Conservation (phyloP, 495 filamentous ascomycete genomes). For the Penicillium odoratum region DNA sequence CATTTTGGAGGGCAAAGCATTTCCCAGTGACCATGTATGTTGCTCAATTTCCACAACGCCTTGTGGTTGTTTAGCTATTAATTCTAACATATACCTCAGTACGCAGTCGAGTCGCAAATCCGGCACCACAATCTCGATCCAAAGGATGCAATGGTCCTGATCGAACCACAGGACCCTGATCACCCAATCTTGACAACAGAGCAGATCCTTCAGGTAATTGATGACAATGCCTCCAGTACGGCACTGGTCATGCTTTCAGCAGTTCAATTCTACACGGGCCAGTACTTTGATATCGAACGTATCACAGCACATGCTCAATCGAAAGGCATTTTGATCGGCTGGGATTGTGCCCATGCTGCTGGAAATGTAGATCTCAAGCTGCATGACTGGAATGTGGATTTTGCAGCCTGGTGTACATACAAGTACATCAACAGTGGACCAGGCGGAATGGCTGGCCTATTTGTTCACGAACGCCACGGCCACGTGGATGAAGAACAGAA, state of each 20-base stretch:
- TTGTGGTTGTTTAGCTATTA: background rate
- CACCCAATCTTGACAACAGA: constrained; percentile 62
- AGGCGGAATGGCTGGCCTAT: constrained; percentile 81
- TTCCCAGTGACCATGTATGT: constrained; percentile 85
- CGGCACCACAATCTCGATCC: constrained; percentile 71
- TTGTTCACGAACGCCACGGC: constrained; percentile 79
- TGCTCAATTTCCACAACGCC: background rate
- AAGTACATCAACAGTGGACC: constrained; percentile 96
- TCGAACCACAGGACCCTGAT: constrained; percentile 60
- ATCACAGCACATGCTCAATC: constrained; percentile 82
- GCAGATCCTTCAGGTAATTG: constrained; percentile 74
- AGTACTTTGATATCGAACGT: constrained; percentile 79
- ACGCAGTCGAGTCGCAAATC: constrained; percentile 86
- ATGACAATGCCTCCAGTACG: constrained; percentile 70
- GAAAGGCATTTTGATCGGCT: constrained; percentile 77
- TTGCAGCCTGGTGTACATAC: constrained; percentile 96
- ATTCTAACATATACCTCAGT: constrained; percentile 51
- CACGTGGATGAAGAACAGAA: constrained; percentile 43
- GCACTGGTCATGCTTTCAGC: constrained; percentile 84
- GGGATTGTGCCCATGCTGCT: constrained; percentile 94
- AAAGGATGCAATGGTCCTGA: constrained; percentile 69
- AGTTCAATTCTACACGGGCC: constrained; percentile 94
- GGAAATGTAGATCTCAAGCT: constrained; percentile 84
- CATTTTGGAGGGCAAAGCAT: constrained; percentile 90
- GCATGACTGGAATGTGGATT: constrained; percentile 94